Conservation (phyloP, 1,284 basidiomycete genomes). For the Moesziomyces antarcticus region DNA sequence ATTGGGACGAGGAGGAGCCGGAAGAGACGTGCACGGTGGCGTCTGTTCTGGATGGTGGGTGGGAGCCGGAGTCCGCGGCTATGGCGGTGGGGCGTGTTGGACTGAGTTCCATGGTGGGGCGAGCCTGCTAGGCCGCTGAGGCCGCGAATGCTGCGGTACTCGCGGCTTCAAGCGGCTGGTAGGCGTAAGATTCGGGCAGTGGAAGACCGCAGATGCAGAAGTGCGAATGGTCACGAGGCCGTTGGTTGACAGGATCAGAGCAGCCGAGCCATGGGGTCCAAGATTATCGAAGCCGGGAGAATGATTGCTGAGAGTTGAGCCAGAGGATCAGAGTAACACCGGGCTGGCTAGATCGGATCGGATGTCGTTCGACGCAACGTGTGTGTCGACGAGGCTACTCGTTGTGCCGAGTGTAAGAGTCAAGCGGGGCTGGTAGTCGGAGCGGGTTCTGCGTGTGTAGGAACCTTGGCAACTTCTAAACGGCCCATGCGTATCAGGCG, state of each 20-base stretch:
- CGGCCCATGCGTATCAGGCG: neutral
- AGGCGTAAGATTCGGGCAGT: neutral
- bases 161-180: neutral
- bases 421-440: neutral
- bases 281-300: too few species aligned
- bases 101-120: neutral
- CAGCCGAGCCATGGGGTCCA: too few species aligned
- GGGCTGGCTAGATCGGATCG: too few species aligned
- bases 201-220: too few species aligned
- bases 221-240: too few species aligned
- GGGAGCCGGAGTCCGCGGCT: neutral
- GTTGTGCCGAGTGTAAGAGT: neutral
- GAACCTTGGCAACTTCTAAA: neutral
- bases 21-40: constrained; percentile 17
- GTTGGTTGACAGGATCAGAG: too few species aligned
- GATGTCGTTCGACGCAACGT: too few species aligned
- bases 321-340: too few species aligned
- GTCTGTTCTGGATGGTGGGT: neutral
- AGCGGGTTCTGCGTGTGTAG: neutral
- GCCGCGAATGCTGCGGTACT: too few species aligned
- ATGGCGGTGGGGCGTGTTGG: neutral
- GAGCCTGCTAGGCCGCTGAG: neutral
- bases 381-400: neutral
- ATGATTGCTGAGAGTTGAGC: too few species aligned
- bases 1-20: constrained; percentile 27